Evolutionary conservation across 2,329 filamentous ascomycete genomes (phyloP), one percentile per base, ranked within the genome.

Genomic region (Dryadomyces quercivorus): DNA sequence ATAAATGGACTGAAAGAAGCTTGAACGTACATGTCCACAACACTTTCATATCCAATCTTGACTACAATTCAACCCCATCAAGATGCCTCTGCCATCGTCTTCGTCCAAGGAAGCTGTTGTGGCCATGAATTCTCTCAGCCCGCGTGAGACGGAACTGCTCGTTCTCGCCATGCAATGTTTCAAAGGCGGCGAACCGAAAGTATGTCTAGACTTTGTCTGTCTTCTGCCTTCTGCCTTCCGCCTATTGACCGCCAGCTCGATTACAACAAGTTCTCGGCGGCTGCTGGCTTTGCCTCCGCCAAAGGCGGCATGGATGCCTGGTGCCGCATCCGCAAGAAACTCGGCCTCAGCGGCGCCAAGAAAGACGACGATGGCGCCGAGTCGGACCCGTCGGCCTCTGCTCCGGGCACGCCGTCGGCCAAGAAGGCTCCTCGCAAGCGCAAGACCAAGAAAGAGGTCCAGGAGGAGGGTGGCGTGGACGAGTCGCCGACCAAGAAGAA

Each of bases 311-410:
- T 38, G 43, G 51, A 59, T n/a, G 22, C 51, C 0, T 57, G 55
- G 57, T 54, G n/a, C 21, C 51, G 49, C 9, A 43, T 59, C 45
- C 34, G 46, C 18, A 53, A 51, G 53, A 57, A 56, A 48, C 52
- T 57, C 3, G 40, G 50, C 6, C 15, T 56, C 8, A 18, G 9
- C 52, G 36, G 36, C n/a, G 31, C 8, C 31, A 40, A 20, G 47
- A 49, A 49, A 21, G 26, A 49, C n/a, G 31, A 40, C 36, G 36
- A 40, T 8, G 36, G 15, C 10, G 36, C 10, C 36, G 36, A 40
- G 36, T 16, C 36, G 36, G 36, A 31, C 26, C 26, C 26, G 26
- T 4, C 26, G 4, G 26, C 26, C 26, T 31, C 26, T 31, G 26
- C 26, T 31, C 26, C 26, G 26, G 8, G 26, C 26, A 31, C 26